Evolutionary conservation across 2,329 filamentous ascomycete species (phyloP).

Genomic region (Penicillium sp.): DNA sequence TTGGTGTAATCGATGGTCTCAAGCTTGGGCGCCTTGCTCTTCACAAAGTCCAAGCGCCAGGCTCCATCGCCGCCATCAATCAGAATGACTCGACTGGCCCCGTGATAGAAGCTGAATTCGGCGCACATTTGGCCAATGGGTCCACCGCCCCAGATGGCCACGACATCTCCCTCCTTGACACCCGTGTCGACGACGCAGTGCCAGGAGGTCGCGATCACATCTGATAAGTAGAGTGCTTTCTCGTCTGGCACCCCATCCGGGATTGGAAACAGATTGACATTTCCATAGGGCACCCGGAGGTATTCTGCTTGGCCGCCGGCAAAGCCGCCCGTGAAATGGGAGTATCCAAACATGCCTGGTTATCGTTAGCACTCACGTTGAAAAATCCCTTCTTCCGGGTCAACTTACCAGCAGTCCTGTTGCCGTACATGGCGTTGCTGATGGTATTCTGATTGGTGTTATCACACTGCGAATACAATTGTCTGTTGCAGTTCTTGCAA

Average conservation of each 20-base stretch:
- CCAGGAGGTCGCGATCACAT: constrained; percentile 78
- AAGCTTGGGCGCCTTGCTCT: constrained; percentile 64
- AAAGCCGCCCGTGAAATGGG: constrained; percentile 79
- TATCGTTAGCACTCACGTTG: neutral
- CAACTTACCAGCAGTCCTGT: constrained; percentile 65
- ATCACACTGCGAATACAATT: constrained; percentile 78
- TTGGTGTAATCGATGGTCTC: constrained; percentile 71
- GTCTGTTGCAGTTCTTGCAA: constrained; percentile 78
- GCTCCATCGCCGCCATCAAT: constrained; percentile 68
- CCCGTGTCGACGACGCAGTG: constrained; percentile 81
- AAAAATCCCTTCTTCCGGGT: neutral
- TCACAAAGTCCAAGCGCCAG: constrained; percentile 69
- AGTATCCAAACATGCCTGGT: constrained; percentile 67
- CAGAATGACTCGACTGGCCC: constrained; percentile 74
- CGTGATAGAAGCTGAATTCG: constrained; percentile 67
- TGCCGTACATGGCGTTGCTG: constrained; percentile 76
- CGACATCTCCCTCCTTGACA: constrained; percentile 73
- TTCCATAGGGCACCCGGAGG: constrained; percentile 66
- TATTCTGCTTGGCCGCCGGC: constrained; percentile 88
- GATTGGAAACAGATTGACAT: constrained; percentile 63
- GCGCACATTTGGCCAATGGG: constrained; percentile 82
- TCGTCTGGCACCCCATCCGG: constrained; percentile 81
- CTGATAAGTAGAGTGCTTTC: constrained; percentile 78
- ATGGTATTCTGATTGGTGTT: constrained; percentile 74
- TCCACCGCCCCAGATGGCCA: constrained; percentile 85